A percentile compares a stretch with the other conserved stretches of the same genome.
phyloP scores from a whole-genome alignment of 2,329 filamentous ascomycete genomes.

The Neobulgaria alba region DNA sequence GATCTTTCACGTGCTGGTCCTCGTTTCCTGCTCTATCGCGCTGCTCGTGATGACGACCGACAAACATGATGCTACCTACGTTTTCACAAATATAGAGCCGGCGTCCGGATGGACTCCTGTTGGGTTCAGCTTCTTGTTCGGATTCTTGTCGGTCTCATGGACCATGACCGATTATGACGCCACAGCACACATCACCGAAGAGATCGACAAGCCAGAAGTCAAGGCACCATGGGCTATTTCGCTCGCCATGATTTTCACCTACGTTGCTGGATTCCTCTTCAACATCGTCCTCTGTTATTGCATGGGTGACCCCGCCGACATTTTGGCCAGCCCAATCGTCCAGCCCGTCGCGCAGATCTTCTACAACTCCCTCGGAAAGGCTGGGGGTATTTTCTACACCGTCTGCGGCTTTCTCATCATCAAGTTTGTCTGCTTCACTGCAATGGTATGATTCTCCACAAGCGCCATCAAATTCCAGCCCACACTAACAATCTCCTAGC shows the following conservation, averaged over 20 bases:
- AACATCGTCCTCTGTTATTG: constrained; percentile 50
- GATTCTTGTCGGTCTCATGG: constrained; percentile 51
- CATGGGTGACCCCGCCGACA: constrained; percentile 42
- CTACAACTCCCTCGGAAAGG: constrained; percentile 46
- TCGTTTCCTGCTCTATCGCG: constrained; percentile 42
- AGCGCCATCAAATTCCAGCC: no score
- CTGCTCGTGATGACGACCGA: constrained; percentile 41
- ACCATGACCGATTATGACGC: constrained; percentile 50
- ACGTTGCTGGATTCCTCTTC: constrained; percentile 46
- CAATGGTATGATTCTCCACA: constrained; percentile 32
- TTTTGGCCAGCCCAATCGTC: constrained; percentile 39
- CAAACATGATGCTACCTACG: constrained; percentile 43
- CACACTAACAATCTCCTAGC: constrained; percentile 22
- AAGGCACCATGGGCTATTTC: constrained; percentile 49
- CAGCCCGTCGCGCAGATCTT: constrained; percentile 51
- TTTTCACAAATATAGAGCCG: constrained; percentile 45
- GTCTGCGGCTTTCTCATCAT: constrained; percentile 49
- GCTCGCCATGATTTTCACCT: constrained; percentile 46
- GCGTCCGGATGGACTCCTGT: constrained; percentile 44
- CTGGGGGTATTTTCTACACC: constrained; percentile 44
- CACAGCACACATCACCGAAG: constrained; percentile 41
- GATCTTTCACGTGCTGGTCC: constrained; percentile 44
- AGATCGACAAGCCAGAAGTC: constrained; percentile 41
- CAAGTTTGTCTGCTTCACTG: constrained; percentile 50
- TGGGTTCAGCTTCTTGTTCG: constrained; percentile 50